phyloP scores from a whole-genome alignment of 179 eudicot genomes.

The Silene vulgaris region DNA sequence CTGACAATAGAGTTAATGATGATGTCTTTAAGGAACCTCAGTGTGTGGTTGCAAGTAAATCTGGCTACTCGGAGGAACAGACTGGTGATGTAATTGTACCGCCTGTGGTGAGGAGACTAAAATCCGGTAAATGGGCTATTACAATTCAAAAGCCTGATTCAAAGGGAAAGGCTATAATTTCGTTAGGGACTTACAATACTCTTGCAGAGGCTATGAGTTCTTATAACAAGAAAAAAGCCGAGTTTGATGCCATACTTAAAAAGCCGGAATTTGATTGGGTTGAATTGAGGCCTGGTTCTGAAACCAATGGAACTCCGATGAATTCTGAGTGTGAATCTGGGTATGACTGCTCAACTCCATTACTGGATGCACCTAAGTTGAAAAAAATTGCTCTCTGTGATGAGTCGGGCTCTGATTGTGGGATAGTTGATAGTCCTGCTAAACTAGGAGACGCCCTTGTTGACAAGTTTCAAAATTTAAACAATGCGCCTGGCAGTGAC shows the following conservation, averaged over 20 bases:
- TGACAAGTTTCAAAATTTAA: not conserved
- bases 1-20: no score
- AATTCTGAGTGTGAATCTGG: not conserved
- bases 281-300: not conserved
- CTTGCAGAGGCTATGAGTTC: slow-evolving; percentile 24
- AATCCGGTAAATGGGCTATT: slow-evolving; percentile 29
- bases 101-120: slow-evolving; percentile 19
- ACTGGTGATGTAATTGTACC: not conserved
- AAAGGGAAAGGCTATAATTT: not conserved
- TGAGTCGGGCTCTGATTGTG: no score
- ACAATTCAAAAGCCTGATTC: slow-evolving; percentile 14
- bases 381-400: no score
- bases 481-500: not conserved
- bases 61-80: no score
- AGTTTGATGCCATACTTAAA: not conserved
- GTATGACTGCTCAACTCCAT: not conserved
- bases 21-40: no score
- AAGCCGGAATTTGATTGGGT: not conserved
- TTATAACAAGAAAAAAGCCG: not conserved
- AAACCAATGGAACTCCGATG: not conserved
- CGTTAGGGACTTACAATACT: slow-evolving; percentile 27
- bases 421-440: no score
- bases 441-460: no score
- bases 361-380: no score
- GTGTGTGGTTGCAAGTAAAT: no score